Evolutionary conservation across 176 grass and related monocot species (phyloP), one percentile per base, ranked within the genome.

Genomic region (Melocanna baccifera): DNA sequence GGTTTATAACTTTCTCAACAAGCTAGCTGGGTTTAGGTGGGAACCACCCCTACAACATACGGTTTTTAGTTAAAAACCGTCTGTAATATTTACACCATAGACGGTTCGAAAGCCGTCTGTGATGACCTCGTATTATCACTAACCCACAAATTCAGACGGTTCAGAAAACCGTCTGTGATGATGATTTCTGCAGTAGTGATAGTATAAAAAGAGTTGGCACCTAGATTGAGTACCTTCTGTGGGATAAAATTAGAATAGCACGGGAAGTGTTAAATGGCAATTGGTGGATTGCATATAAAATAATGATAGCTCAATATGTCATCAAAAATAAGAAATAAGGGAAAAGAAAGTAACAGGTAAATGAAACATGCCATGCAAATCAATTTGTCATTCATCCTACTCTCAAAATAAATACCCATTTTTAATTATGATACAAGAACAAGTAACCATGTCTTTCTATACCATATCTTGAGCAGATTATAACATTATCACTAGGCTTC

Each of bases 401-500:
- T 55, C 7, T 41, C 7, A n/a, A 11, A 14, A 62, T 13, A 57
- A 43, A 4, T 22, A 26, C 3, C 10, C 2, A 58, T 14, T 32
- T 10, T 23, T 5, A 42, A 7, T 58, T 19, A 36, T 37, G 82
- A 14, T 48, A 51, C 32, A 22, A 53, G 5, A 41, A 29, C 7
- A 42, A 76, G 12, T 30, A 57, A 76, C 5, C 45, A 84, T 3
- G 15, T 22, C 43, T 76, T 69, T 78, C 37, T 58, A 75, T 86
- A 95, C 92, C 93, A 88, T 91, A 92, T 90, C 40, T 41, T 41
- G 40, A 41, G 40, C 7, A 41, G 40, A 41, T 41, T 41, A 47
- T 90, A 90, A 93, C 93, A 78, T 95, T 94, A 36, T 98, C 93
- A 77, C 96, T 93, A 57, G 89, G 87, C 87, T 89, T 93, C 12